Percentiles rank a stretch among this genome's conserved stretches.
Evolutionary conservation across 2,329 filamentous ascomycete species (phyloP).

Genomic region (Aureobasidium musti): DNA sequence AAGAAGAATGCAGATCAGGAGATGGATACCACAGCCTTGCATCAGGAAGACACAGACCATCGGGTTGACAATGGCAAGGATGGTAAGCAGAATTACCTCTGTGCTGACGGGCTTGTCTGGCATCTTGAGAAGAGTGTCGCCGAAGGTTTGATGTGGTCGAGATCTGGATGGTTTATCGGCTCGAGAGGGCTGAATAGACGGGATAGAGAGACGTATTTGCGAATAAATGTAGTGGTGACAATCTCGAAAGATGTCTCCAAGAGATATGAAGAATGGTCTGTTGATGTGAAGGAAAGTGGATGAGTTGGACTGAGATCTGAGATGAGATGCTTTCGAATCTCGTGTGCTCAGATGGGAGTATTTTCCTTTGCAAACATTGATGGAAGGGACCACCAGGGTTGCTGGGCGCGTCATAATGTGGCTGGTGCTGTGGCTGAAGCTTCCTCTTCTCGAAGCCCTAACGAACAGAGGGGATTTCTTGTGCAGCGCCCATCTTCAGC

Average conservation of each 20-base stretch:
- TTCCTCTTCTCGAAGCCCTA: not conserved
- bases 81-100: not conserved
- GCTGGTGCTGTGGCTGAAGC: slow-evolving; percentile 13
- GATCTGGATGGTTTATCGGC: not conserved
- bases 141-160: not conserved
- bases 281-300: not conserved
- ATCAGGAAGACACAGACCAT: not conserved
- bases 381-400: slow-evolving; percentile 18
- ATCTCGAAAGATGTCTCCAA: too few species aligned
- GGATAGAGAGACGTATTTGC: too few species aligned
- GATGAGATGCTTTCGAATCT: not conserved
- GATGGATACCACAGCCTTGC: not conserved
- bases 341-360: not conserved
- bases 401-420: slow-evolving; percentile 7
- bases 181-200: not conserved
- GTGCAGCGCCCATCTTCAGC: not conserved
- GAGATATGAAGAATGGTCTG: not conserved
- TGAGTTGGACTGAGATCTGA: not conserved
- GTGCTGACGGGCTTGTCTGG: not conserved
- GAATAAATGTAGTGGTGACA: not conserved
- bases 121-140: not conserved
- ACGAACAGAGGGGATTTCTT: not conserved
- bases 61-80: not conserved
- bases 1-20: not conserved
- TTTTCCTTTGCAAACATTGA: slow-evolving; percentile 15